These are phyloP conservation scores for Castanea mollissima DNA, from an alignment of 306 rosid genomes.

Conservation along the genomic window DNA sequence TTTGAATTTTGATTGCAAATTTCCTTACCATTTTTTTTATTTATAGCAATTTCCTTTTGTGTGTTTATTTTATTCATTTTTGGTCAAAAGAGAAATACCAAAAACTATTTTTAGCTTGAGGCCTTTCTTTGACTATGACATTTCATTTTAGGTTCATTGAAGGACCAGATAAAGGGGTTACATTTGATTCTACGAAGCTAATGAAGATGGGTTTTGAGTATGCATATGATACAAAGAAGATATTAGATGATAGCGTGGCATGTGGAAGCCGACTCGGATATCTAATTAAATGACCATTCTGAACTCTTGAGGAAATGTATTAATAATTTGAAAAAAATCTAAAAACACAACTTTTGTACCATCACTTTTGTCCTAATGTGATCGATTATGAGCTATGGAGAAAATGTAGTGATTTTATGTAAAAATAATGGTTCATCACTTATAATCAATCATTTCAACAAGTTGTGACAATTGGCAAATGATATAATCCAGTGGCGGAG, in stretches of 20 bases:
- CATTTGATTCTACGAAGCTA: conserved; percentile 21
- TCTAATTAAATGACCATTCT: neutral
- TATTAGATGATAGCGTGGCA: conserved; percentile 19
- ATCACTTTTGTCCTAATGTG: too few relatives aligned
- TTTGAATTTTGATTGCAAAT: neutral
- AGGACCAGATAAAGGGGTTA: conserved; percentile 15
- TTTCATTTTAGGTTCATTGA: conserved; percentile 8
- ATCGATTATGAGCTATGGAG: too few relatives aligned
- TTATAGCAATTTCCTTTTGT: too few relatives aligned
- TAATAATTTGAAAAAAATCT: too few relatives aligned
- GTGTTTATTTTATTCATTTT: too few relatives aligned
- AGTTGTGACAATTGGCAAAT: too few relatives aligned
- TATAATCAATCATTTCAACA: too few relatives aligned
- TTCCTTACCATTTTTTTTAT: neutral
- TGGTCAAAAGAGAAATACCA: neutral
- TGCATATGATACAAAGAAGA: conserved; percentile 2
- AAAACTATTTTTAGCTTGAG: neutral
- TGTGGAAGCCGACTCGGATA: conserved; percentile 2
- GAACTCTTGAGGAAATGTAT: neutral
- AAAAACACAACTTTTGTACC: too few relatives aligned
- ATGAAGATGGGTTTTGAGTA: conserved; percentile 22
- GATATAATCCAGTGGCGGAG: too few relatives aligned
- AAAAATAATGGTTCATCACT: too few relatives aligned
- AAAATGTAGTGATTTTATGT: too few relatives aligned
- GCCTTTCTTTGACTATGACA: too few relatives aligned